Base-by-base conservation (phyloP, 176 grass and related monocot species). In the Triticum timopheevii region DNA sequence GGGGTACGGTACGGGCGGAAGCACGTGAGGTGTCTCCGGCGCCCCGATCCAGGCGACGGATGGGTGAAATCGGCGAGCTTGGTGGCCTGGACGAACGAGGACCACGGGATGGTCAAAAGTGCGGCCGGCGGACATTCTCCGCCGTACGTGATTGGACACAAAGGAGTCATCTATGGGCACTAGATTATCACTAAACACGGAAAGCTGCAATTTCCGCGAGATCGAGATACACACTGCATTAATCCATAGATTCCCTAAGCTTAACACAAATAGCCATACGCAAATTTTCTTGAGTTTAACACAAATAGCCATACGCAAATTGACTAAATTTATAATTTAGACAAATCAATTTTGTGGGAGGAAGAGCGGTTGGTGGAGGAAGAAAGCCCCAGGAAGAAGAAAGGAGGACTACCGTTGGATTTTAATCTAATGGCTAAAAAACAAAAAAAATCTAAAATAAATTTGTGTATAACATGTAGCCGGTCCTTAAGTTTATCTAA, bases 11-110 rank as follows among this genome's bases (percentile, higher is more conserved):
- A 25, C 34, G 19, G 12, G 13, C 13, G 47, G 36, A 79, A 77
- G 72, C 81, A 89, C 68, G 81, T 84, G 87, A 84, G 13, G 4
- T 88, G 87, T 87, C 52, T 47, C 74, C 23, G 67, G 67, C 82
- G 40, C 58, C 17, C 34, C 1, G 6, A 16, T 65, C 67, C 54
- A 84, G 87, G 56, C 6, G 50, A 0, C 13, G 25, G 24, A 13
- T 17, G 44, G 74, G 13, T 13, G 45, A 40, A 17, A 27, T 49
- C 20, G 30, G 24, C 22, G n/a, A 34, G 20, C 42, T 52, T 4
- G 22, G 4, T 30, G 35, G 54, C 35, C 66, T 12, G 19, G 40
- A 28, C 61, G 20, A 20, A 42, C 27, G 0, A 27, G 73, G 71
- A 58, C 47, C 45, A 38, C 20, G 44, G 64, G 11, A 44, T 23